Percentiles rank a stretch among this genome's conserved stretches.
Evolutionary conservation across 495 filamentous ascomycete species (phyloP).

Genomic region (Neurospora discreta): DNA sequence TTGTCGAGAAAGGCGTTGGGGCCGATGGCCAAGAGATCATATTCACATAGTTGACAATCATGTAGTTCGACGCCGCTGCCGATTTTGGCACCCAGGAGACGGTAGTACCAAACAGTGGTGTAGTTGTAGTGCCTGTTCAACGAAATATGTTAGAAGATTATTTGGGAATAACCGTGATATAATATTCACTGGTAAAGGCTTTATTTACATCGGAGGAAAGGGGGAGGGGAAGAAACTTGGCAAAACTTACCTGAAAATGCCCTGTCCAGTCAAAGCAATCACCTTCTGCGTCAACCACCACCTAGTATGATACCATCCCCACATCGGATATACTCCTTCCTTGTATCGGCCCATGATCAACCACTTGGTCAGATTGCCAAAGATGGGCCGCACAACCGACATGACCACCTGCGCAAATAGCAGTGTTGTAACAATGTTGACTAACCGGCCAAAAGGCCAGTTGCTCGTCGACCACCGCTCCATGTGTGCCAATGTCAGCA

Average conservation of each 20-base stretch:
- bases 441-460: conserved; percentile 19
- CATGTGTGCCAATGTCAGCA: conserved; percentile 21
- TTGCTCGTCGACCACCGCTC: conserved; percentile 14
- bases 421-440: conserved; percentile 24
- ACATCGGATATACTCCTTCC: conserved; percentile 37
- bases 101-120: conserved; percentile 28
- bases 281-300: conserved; percentile 40
- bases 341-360: conserved; percentile 31
- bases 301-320: conserved; percentile 36
- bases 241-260: conserved; percentile 18
- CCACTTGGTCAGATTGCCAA: conserved; percentile 34
- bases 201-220: not conserved
- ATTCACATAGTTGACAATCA: conserved; percentile 26
- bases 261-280: conserved; percentile 27
- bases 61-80: conserved; percentile 28
- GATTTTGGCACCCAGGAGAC: conserved; percentile 31
- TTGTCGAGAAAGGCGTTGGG: conserved; percentile 27
- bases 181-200: not conserved
- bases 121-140: conserved; percentile 10
- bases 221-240: not conserved
- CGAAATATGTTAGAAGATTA: not conserved
- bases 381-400: conserved; percentile 18
- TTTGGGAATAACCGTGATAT: not conserved
- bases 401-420: conserved; percentile 18
- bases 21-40: conserved; percentile 33